Conservation (phyloP, 148 eudicot genomes). For the Camellia japonica region DNA sequence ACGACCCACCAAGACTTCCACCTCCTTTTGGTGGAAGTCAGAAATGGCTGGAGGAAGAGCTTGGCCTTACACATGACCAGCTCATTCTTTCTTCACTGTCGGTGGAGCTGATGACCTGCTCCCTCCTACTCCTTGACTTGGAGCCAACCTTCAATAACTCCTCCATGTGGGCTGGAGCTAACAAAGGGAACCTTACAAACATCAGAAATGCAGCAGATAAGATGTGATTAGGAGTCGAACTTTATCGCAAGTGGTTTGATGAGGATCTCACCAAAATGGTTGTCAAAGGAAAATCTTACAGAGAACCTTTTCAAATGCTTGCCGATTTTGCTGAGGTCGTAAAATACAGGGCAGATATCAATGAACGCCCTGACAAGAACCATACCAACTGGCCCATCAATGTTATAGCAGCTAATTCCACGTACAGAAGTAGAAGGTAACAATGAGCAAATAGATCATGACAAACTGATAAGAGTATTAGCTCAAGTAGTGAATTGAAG, state of each 20-base stretch:
- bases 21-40: too few relatives aligned
- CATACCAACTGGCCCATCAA: neutral
- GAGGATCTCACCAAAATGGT: neutral
- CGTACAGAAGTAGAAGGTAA: neutral
- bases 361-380: neutral
- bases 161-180: too few relatives aligned
- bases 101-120: too few relatives aligned
- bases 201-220: neutral
- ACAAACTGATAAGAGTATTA: neutral
- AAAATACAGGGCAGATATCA: neutral
- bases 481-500: too few relatives aligned
- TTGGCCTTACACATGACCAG: too few relatives aligned
- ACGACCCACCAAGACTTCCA: too few relatives aligned
- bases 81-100: too few relatives aligned
- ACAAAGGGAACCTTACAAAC: neutral
- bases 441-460: neutral
- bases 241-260: slow-evolving; percentile 8
- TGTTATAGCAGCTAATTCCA: slow-evolving; percentile 6
- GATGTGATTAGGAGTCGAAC: slow-evolving; percentile 1
- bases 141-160: too few relatives aligned
- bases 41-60: too few relatives aligned
- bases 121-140: too few relatives aligned
- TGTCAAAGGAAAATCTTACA: neutral
- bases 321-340: neutral
- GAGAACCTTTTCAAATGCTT: neutral